A percentile compares a stretch with the other conserved stretches of the same genome.
These are phyloP conservation scores for Calonectria ilicicola DNA, from an alignment of 2,329 filamentous ascomycete genomes.

Conservation along the genomic window DNA sequence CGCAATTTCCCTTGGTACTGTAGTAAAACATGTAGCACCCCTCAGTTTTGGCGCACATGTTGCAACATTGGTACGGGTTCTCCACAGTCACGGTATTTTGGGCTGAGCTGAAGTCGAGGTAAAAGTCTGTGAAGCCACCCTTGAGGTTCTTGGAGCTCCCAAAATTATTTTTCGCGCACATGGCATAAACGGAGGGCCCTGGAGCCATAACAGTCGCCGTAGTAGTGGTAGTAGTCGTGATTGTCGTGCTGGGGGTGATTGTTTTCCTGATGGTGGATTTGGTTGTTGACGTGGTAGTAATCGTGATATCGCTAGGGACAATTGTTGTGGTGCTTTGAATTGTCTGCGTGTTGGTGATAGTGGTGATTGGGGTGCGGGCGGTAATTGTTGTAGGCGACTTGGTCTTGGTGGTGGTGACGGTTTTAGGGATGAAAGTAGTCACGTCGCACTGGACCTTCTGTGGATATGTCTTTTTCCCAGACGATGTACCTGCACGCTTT, in stretches of 20 bases:
- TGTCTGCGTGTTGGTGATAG: background rate
- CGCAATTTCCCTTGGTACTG: background rate
- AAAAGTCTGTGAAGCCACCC: background rate
- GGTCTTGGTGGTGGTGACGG: background rate
- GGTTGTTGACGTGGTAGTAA: background rate
- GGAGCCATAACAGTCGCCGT: background rate
- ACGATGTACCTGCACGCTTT: background rate
- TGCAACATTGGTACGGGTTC: background rate
- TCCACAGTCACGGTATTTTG: background rate
- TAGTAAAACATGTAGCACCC: background rate
- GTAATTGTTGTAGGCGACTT: background rate
- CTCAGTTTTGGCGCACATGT: background rate
- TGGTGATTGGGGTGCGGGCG: background rate
- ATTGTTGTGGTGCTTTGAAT: background rate
- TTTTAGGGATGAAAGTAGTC: background rate
- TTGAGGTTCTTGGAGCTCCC: background rate
- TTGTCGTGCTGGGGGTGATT: background rate
- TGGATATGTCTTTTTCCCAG: background rate
- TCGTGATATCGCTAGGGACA: background rate
- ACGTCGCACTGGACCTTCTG: background rate
- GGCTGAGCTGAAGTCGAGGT: background rate
- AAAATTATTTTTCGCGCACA: background rate
- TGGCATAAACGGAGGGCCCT: background rate
- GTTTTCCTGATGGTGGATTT: background rate
- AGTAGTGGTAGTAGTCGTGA: background rate